A percentile compares a stretch with the other conserved stretches of the same genome.
Conservation (phyloP, 2,329 filamentous ascomycete species). For the Sporothrix protearum region DNA sequence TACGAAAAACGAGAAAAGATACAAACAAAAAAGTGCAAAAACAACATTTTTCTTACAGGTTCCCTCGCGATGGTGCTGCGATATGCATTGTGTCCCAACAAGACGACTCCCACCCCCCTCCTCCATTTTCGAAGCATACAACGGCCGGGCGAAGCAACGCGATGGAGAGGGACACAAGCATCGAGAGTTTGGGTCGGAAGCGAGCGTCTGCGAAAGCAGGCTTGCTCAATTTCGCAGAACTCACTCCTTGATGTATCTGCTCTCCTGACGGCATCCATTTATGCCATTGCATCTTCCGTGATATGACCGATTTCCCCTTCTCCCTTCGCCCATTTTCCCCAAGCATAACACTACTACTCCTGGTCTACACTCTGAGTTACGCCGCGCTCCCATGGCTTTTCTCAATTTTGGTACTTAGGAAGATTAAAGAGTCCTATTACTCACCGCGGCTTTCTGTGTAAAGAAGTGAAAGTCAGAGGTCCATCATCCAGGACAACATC, state of each 20-base stretch:
- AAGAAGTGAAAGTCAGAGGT: conserved; percentile 60
- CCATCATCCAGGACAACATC: conserved; percentile 67
- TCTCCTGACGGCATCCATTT: conserved; percentile 20
- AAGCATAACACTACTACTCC: conserved; percentile 39
- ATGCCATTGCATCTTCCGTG: conserved; percentile 17
- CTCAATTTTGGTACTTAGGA: conserved; percentile 82
- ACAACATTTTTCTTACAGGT: conserved; percentile 13
- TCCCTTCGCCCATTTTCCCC: background rate
- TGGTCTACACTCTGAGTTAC: conserved; percentile 82
- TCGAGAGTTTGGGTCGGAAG: background rate
- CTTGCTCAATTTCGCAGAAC: background rate
- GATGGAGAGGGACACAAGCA: background rate
- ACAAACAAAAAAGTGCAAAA: conserved; percentile 24
- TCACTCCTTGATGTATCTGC: background rate
- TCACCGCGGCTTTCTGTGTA: conserved; percentile 61
- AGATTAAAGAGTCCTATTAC: conserved; percentile 62
- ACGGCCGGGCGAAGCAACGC: background rate
- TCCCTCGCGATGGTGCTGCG: background rate
- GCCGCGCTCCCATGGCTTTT: conserved; percentile 65
- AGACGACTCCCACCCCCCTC: no score
- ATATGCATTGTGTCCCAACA: background rate
- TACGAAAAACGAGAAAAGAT: conserved; percentile 17
- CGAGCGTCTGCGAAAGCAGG: background rate
- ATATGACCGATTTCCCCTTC: background rate
- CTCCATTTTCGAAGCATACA: background rate